Evolutionary conservation across 108 stramenopile species (phyloP).

Genomic region (Fistulifera pelliculosa): DNA sequence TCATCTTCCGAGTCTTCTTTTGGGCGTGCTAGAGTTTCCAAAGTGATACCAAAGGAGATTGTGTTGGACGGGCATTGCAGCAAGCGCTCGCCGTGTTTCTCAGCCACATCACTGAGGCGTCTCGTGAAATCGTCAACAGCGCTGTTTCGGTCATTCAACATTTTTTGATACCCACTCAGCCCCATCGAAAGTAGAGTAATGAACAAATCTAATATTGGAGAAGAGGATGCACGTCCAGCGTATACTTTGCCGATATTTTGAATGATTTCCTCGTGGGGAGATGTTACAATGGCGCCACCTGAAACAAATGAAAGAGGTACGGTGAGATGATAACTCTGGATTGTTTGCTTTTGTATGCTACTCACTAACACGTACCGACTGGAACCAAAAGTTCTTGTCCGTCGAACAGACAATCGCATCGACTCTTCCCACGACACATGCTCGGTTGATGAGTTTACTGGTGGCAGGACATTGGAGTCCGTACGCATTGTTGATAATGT

Average conservation of each 20-base stretch:
- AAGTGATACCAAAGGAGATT: slow-evolving; percentile 93
- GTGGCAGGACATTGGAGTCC: slow-evolving; percentile 87
- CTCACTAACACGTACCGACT: slow-evolving; percentile 48
- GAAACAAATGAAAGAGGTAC: not conserved
- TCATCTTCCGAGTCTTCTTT: slow-evolving; percentile 19
- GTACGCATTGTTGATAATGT: slow-evolving; percentile 99
- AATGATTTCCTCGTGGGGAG: slow-evolving; percentile 64
- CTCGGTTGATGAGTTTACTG: slow-evolving; percentile 72
- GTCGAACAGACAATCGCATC: slow-evolving; percentile 96
- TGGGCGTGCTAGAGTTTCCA: slow-evolving; percentile 46
- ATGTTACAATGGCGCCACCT: slow-evolving; percentile 84
- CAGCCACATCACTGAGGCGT: slow-evolving; percentile 51
- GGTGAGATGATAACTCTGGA: not conserved
- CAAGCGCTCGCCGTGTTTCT: slow-evolving; percentile 75
- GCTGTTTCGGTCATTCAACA: slow-evolving; percentile 50
- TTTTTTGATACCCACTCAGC: slow-evolving; percentile 58
- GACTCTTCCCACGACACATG: slow-evolving; percentile 85
- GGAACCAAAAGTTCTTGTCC: slow-evolving; percentile 99
- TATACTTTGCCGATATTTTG: slow-evolving; percentile 83
- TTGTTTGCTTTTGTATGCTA: no score
- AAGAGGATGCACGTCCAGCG: slow-evolving; percentile 92
- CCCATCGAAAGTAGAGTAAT: slow-evolving; percentile 96
- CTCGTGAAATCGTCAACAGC: slow-evolving; percentile 40
- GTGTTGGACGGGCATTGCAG: slow-evolving; percentile 82
- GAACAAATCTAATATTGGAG: slow-evolving; percentile 94